Conservation (phyloP, 805 yeast species). For the Lipomyces spencermartinsiae region DNA sequence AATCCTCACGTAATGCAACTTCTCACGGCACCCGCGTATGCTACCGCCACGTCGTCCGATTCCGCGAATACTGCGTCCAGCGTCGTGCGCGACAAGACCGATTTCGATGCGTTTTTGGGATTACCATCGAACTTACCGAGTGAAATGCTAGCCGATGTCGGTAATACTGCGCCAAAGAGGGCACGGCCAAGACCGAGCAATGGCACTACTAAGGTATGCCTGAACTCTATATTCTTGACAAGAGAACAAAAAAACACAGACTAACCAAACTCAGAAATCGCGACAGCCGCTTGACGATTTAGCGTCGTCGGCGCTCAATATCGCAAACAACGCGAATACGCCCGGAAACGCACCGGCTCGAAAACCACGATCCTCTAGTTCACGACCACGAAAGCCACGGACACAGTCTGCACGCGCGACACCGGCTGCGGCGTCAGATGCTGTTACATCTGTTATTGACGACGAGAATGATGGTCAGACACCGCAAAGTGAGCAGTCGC, state of each 20-base stretch:
- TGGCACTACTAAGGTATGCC: slow-evolving; percentile 15
- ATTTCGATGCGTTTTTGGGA: slow-evolving; percentile 30
- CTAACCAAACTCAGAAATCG: slow-evolving; percentile 1
- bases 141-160: not conserved
- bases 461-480: not conserved
- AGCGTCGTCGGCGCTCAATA: slow-evolving; percentile 14
- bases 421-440: not conserved
- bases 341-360: not conserved
- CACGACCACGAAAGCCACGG: slow-evolving; percentile 13
- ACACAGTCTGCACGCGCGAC: slow-evolving; percentile 7
- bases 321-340: not conserved
- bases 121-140: slow-evolving; percentile 9
- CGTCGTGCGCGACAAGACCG: slow-evolving; percentile 8
- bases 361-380: slow-evolving; percentile 8
- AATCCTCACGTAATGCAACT: slow-evolving; percentile 30
- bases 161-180: slow-evolving; percentile 10
- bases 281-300: slow-evolving; percentile 25
- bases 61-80: not conserved
- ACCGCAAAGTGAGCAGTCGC: not conserved
- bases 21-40: slow-evolving; percentile 30
- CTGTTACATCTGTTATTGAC: not conserved
- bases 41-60: not conserved
- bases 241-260: not conserved
- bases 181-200: slow-evolving; percentile 17
- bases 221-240: too few species aligned